Conservation (phyloP, 2,329 filamentous ascomycete species). For the Esteya vermicola region DNA sequence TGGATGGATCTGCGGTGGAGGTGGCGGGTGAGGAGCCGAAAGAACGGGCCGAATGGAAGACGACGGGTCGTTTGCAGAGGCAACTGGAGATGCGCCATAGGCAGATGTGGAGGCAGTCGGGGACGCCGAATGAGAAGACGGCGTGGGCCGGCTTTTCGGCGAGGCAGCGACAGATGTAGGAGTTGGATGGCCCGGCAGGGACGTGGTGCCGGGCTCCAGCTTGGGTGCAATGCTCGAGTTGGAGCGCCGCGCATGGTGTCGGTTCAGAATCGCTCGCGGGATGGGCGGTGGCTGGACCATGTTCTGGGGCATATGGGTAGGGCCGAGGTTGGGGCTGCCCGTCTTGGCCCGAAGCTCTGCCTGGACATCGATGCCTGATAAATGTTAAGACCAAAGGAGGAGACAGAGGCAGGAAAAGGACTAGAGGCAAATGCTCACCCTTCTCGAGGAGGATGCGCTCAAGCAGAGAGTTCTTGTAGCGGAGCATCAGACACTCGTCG, state of each 20-base stretch:
- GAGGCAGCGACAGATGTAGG: slow-evolving; percentile 41
- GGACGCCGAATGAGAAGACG: slow-evolving; percentile 58
- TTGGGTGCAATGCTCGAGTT: slow-evolving; percentile 65
- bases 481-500: slow-evolving; percentile 94
- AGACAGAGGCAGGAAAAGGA: background rate
- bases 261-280: slow-evolving; percentile 67
- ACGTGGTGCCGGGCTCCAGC: slow-evolving; percentile 38
- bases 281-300: slow-evolving; percentile 62
- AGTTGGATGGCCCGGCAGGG: slow-evolving; percentile 21
- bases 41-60: slow-evolving; percentile 23
- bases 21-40: slow-evolving; percentile 15
- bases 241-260: slow-evolving; percentile 60
- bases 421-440: slow-evolving; percentile 36
- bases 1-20: slow-evolving; percentile 6
- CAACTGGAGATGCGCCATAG: slow-evolving; percentile 23
- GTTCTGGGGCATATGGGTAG: slow-evolving; percentile 52
- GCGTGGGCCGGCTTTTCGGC: slow-evolving; percentile 66
- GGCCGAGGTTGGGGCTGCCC: slow-evolving; percentile 66
- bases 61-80: slow-evolving; percentile 31
- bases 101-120: slow-evolving; percentile 33
- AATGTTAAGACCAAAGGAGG: background rate
- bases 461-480: slow-evolving; percentile 94
- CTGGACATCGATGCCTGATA: slow-evolving; percentile 83
- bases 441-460: slow-evolving; percentile 95
- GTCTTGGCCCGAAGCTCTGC: slow-evolving; percentile 88